Evolutionary conservation across 768 basidiomycete species (phyloP), one percentile per base, ranked within the genome.

Genomic region (Tremella mesenterica): DNA sequence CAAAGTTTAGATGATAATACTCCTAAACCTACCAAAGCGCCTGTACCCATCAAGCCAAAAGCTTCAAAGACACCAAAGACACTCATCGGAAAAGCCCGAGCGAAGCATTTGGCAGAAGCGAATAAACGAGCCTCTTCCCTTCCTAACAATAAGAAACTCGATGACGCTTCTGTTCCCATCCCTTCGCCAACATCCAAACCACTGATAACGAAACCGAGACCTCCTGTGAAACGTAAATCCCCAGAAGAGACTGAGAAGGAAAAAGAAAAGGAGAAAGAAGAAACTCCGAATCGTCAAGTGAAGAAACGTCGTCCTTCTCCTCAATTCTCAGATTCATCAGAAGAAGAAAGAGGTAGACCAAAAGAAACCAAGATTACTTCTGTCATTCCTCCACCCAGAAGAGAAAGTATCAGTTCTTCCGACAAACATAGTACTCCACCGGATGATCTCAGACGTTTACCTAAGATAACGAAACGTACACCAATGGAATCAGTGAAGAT

Each of bases 71-170:
- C 46, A 28, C 29, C 50, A 18, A 54, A 58, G 39, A 52, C 54
- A 25, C 39, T 53, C 23, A 62, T 66, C 6, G 59, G 57, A 3
- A 50, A 55, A 26, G 55, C 61, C 39, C 55, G 48, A 36, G 64
- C 64, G 8, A 66, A 63, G 31, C 60, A 60, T 50, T 39, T 58
- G 23, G 60, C 60, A 10, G 61, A 62, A 38, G n/a, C n/a, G n/a
- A 48, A 58, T 18, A 52, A 53, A 23, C 34, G 64, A 34, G 50
- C 64, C 16, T 48, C 53, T 3, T 58, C 56, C 28, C 30, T 60
- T n/a, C 59, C 64, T 7, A 62, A 60, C 48, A 29, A 44, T 18
- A 60, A 59, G 31, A 36, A 43, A 20, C 16, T 31, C 4, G n/a
- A n/a, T n/a, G 38, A 41, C 14, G 38, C 38, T 4, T 23, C n/a